Conservation (phyloP, 805 yeast genomes). For the Yamadazyma sp. region DNA sequence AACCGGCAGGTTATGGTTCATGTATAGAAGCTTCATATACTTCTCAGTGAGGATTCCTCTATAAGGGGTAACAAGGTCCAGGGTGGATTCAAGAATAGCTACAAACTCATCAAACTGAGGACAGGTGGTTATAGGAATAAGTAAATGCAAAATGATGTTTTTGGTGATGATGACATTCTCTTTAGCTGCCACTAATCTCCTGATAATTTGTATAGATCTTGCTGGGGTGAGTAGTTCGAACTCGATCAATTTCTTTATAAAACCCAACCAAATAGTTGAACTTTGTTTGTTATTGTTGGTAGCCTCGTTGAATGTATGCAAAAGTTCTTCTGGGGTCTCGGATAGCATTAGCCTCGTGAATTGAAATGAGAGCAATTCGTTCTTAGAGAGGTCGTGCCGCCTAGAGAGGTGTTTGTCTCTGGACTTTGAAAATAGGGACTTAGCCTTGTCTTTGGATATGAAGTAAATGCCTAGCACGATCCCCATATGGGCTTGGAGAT, state of each 20-base stretch:
- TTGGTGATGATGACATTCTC: slow-evolving; percentile 29
- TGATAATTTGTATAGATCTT: slow-evolving; percentile 27
- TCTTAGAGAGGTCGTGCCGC: slow-evolving; percentile 23
- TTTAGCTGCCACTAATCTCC: slow-evolving; percentile 24
- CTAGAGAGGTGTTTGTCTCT: slow-evolving; percentile 10
- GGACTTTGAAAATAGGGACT: slow-evolving; percentile 20
- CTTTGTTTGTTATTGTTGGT: slow-evolving; percentile 23
- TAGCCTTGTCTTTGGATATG: slow-evolving; percentile 27
- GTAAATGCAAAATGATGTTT: slow-evolving; percentile 28
- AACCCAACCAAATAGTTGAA: slow-evolving; percentile 35
- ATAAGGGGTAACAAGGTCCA: slow-evolving; percentile 3
- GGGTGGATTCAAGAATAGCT: slow-evolving; percentile 10
- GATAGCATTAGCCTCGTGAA: slow-evolving; percentile 28
- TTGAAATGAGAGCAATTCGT: slow-evolving; percentile 24
- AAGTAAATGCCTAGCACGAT: slow-evolving; percentile 29
- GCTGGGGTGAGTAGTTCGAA: slow-evolving; percentile 32
- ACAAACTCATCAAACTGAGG: slow-evolving; percentile 16
- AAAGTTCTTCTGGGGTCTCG: slow-evolving; percentile 34
- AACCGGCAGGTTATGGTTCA: slow-evolving; percentile 2
- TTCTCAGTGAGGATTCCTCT: slow-evolving; percentile 24
- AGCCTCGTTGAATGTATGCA: slow-evolving; percentile 34
- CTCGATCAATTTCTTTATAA: slow-evolving; percentile 30
- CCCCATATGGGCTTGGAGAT: slow-evolving; percentile 37
- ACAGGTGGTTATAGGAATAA: slow-evolving; percentile 25
- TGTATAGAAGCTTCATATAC: slow-evolving; percentile 28